These are phyloP conservation scores for Citrullus mucosospermus DNA, from an alignment of 306 rosid genomes.

Conservation along the genomic window DNA sequence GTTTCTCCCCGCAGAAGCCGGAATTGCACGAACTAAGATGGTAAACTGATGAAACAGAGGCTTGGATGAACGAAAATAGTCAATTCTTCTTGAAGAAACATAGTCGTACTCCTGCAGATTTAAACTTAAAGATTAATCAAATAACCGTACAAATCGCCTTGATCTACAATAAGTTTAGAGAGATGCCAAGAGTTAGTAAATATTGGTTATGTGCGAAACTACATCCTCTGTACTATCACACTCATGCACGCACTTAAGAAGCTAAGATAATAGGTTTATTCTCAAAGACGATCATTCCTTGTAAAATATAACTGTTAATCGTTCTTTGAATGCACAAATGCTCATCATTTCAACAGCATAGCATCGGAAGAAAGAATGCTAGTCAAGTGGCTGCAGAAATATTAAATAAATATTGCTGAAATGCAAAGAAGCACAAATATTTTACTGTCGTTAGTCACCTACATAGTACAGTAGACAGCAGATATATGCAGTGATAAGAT, in stretches of 20 bases:
- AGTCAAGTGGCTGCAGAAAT: neutral
- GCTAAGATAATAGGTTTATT: neutral
- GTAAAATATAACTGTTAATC: neutral
- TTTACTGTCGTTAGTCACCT: slow-evolving; percentile 16
- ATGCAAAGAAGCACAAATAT: neutral
- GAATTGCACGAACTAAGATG: slow-evolving; percentile 64
- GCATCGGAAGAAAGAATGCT: neutral
- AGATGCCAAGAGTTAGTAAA: neutral
- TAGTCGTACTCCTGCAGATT: slow-evolving; percentile 66
- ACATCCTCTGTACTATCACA: neutral
- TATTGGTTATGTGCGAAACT: neutral
- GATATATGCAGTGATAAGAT: slow-evolving; percentile 58
- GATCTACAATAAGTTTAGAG: neutral
- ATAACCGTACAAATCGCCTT: neutral
- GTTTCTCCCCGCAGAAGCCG: slow-evolving; percentile 30
- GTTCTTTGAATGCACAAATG: neutral
- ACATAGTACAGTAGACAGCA: slow-evolving; percentile 69
- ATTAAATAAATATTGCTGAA: neutral
- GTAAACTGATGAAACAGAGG: slow-evolving; percentile 93
- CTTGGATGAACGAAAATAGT: slow-evolving; percentile 62
- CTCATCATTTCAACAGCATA: neutral
- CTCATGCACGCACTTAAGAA: neutral
- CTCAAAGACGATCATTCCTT: neutral
- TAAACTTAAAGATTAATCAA: slow-evolving; percentile 14
- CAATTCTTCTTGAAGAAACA: slow-evolving; percentile 55